phyloP scores from a whole-genome alignment of 2,329 filamentous ascomycete genomes.

The Colletotrichum filicis region DNA sequence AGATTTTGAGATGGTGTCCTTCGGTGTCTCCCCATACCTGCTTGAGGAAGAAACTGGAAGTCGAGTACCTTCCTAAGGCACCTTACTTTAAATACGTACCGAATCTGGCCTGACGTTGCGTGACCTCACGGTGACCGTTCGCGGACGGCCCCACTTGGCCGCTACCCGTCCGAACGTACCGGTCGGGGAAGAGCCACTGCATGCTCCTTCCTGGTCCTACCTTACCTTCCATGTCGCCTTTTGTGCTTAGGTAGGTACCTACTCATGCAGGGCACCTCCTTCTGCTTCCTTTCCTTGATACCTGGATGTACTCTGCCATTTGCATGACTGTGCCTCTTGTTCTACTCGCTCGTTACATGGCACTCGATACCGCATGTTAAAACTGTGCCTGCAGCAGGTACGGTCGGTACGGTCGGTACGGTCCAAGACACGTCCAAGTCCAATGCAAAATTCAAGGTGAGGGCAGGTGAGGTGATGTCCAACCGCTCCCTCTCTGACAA shows the following conservation, averaged over 20 bases:
- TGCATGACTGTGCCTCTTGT: too few relatives aligned
- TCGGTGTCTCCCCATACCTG: rapidly evolving
- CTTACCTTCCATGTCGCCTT: too few relatives aligned
- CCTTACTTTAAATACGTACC: not conserved
- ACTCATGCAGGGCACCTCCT: not conserved
- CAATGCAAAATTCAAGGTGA: not conserved
- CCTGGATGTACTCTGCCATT: too few relatives aligned
- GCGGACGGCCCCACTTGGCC: slow-evolving; percentile 24
- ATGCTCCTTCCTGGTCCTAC: not conserved
- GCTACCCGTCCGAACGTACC: slow-evolving; percentile 19
- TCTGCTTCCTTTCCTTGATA: not conserved
- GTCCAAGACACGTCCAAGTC: not conserved
- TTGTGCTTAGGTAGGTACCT: too few relatives aligned
- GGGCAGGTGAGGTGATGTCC: not conserved
- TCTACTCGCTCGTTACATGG: not conserved
- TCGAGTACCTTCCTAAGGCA: not conserved
- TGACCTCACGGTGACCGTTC: not conserved
- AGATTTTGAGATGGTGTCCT: not conserved
- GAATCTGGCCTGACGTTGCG: slow-evolving; percentile 6
- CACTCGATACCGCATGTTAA: not conserved
- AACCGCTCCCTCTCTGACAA: not conserved
- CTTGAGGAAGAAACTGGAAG: not conserved
- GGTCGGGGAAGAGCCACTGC: not conserved
- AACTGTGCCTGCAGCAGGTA: not conserved
- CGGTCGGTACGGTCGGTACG: not conserved